These are phyloP conservation scores for Cystofilobasidium ferigula DNA, from an alignment of 768 basidiomycete species.

Conservation along the genomic window DNA sequence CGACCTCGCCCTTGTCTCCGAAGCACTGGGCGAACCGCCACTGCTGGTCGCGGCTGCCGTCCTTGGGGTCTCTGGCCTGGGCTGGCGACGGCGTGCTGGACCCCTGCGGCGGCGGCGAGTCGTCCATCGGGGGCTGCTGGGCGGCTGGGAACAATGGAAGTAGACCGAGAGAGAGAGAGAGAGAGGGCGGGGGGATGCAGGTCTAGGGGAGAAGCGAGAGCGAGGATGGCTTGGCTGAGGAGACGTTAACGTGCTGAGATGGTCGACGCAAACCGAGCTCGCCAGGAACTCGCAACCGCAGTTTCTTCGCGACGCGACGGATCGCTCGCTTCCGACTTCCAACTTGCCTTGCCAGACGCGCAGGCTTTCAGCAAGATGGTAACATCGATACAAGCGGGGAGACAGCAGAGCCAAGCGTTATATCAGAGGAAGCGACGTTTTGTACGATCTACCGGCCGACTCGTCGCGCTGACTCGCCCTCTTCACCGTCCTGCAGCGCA, in stretches of 20 bases:
- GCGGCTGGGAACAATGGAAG: too few relatives aligned
- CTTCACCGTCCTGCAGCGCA: not conserved
- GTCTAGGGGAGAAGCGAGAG: not conserved
- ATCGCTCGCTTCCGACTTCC: too few relatives aligned
- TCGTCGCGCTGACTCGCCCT: not conserved
- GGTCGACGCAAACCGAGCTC: too few relatives aligned
- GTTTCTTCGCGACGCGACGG: too few relatives aligned
- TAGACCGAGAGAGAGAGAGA: not conserved
- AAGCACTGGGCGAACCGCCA: conserved; percentile 99
- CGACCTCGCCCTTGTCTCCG: conserved; percentile 96
- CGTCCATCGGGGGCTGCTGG: not conserved
- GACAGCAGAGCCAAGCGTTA: not conserved
- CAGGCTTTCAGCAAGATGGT: too few relatives aligned
- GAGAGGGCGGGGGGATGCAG: not conserved
- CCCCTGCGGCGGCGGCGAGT: not conserved
- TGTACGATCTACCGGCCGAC: not conserved
- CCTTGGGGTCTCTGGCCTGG: not conserved
- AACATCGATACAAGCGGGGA: too few relatives aligned
- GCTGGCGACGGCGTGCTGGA: not conserved
- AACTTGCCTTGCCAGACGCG: too few relatives aligned
- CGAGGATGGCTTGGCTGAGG: not conserved
- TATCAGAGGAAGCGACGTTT: not conserved
- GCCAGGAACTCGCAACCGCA: too few relatives aligned
- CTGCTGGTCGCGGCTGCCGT: conserved; percentile 37
- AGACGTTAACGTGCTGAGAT: too few relatives aligned